Evolutionary conservation across 1,284 basidiomycete genomes (phyloP).

Genomic region (Schizopora paradoxa): DNA sequence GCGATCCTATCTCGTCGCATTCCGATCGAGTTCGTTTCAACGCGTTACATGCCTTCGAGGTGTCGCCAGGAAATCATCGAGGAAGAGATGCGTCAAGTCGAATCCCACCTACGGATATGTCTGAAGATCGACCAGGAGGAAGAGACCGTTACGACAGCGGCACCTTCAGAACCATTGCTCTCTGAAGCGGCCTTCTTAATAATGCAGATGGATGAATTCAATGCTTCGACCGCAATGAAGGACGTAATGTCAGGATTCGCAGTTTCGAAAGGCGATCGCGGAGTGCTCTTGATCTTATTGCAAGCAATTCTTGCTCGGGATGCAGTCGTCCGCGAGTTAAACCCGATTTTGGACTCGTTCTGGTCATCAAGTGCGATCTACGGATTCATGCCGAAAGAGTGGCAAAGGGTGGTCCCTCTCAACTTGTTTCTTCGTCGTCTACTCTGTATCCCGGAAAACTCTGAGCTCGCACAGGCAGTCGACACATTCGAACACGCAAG

Average conservation of each 20-base stretch:
- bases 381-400: too few species aligned
- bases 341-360: too few species aligned
- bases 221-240: slow-evolving; percentile 12
- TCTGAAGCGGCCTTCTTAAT: slow-evolving; percentile 22
- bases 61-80: too few species aligned
- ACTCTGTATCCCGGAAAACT: too few species aligned
- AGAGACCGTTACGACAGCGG: slow-evolving; percentile 23
- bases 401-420: too few species aligned
- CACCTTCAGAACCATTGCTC: slow-evolving; percentile 26
- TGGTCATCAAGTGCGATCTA: neutral
- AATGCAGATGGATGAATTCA: slow-evolving; percentile 5
- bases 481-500: slow-evolving; percentile 19
- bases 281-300: slow-evolving; percentile 18
- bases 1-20: slow-evolving; percentile 28
- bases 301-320: slow-evolving; percentile 19
- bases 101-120: slow-evolving; percentile 28
- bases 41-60: slow-evolving; percentile 5
- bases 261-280: slow-evolving; percentile 19
- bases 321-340: too few species aligned
- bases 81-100: slow-evolving; percentile 25
- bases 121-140: slow-evolving; percentile 21
- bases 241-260: slow-evolving; percentile 10
- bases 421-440: too few species aligned
- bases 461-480: slow-evolving; percentile 3
- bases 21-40: slow-evolving; percentile 26